A percentile compares a stretch with the other conserved stretches of the same genome.
phyloP scores from a whole-genome alignment of 208 protist genomes.

The Jaenimonas drosophilae region DNA sequence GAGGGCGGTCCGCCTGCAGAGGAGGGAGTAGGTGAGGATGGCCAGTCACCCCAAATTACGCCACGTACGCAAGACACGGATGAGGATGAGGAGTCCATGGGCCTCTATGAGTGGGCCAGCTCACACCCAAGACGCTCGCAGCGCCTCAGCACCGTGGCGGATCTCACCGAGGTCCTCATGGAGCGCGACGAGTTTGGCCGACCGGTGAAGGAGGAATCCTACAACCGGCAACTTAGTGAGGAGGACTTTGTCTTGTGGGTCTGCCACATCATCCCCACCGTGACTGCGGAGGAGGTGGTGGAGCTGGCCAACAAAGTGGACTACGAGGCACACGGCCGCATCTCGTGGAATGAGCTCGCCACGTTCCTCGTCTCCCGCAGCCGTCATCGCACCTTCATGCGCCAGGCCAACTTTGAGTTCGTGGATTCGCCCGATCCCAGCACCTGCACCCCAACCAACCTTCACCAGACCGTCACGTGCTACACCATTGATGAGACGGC shows the following conservation, averaged over 20 bases:
- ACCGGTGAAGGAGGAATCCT: conserved; percentile 9
- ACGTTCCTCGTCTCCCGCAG: conserved; percentile 67
- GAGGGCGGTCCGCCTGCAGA: no score
- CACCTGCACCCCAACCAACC: conserved; percentile 9
- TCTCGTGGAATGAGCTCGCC: conserved; percentile 69
- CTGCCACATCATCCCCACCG: conserved; percentile 14
- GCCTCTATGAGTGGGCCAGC: no score
- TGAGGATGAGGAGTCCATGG: neutral
- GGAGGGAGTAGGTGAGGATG: no score
- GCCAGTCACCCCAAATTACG: neutral
- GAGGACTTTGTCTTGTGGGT: conserved; percentile 15
- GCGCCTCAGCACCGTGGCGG: no score
- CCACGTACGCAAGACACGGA: neutral
- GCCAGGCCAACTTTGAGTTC: conserved; percentile 36
- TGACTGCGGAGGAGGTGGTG: conserved; percentile 25
- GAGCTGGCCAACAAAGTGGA: conserved; percentile 65
- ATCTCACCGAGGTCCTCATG: no score
- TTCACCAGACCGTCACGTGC: conserved; percentile 24
- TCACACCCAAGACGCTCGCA: no score
- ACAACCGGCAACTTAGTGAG: conserved; percentile 16
- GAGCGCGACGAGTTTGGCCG: no score
- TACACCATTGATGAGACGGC: conserved; percentile 27
- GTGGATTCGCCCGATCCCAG: conserved; percentile 19
- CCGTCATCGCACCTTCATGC: conserved; percentile 39
- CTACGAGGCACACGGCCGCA: conserved; percentile 45